These are phyloP conservation scores for Xylaria sp. DNA, from an alignment of 2,329 filamentous ascomycete species.

Conservation along the genomic window DNA sequence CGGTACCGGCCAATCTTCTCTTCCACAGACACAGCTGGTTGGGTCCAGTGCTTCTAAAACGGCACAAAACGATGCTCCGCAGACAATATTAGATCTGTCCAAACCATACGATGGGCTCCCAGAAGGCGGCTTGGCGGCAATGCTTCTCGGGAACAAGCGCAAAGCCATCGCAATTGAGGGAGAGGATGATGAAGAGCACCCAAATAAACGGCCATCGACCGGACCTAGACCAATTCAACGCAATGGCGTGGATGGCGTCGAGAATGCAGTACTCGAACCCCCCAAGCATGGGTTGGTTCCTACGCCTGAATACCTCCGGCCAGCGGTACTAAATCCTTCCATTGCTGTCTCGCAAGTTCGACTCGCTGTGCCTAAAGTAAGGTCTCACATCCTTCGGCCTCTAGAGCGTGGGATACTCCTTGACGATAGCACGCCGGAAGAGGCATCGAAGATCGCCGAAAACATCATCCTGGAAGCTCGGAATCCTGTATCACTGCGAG, in stretches of 20 bases:
- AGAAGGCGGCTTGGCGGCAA: slow-evolving; percentile 84
- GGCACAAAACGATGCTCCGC: slow-evolving; percentile 76
- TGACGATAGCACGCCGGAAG: slow-evolving; percentile 65
- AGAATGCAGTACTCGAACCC: slow-evolving; percentile 75
- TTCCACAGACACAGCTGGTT: slow-evolving; percentile 89
- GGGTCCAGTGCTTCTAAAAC: slow-evolving; percentile 75
- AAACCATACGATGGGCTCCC: slow-evolving; percentile 95
- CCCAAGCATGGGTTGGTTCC: slow-evolving; percentile 70
- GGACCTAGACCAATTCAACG: slow-evolving; percentile 79
- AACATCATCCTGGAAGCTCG: slow-evolving; percentile 87
- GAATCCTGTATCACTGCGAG: slow-evolving; percentile 80
- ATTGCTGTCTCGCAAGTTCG: slow-evolving; percentile 85
- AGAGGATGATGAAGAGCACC: slow-evolving; percentile 76
- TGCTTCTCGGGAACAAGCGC: slow-evolving; percentile 93
- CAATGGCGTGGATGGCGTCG: slow-evolving; percentile 80
- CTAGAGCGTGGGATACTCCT: slow-evolving; percentile 74
- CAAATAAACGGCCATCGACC: slow-evolving; percentile 64
- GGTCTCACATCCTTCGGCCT: slow-evolving; percentile 83
- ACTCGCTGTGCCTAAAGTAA: slow-evolving; percentile 86
- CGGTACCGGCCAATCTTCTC: slow-evolving; percentile 84
- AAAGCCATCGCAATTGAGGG: slow-evolving; percentile 79
- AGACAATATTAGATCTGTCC: slow-evolving; percentile 87
- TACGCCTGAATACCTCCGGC: slow-evolving; percentile 86
- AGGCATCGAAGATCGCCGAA: slow-evolving; percentile 71
- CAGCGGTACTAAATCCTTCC: slow-evolving; percentile 85